Conservation (phyloP, 352 stramenopile species). For the Aphanomyces euteiches region DNA sequence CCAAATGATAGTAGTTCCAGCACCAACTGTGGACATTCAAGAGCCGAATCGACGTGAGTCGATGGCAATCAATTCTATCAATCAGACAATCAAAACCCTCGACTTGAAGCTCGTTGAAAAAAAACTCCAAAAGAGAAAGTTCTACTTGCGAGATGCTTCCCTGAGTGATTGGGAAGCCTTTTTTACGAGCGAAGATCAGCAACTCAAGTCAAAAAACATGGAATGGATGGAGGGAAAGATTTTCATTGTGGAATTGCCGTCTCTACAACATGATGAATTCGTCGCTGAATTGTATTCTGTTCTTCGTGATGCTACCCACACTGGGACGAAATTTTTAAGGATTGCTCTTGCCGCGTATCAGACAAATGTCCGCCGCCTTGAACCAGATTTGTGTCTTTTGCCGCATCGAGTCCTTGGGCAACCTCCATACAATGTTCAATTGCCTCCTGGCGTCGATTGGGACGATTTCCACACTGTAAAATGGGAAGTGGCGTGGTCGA, state of each 20-base stretch:
- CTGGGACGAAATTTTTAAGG: neutral
- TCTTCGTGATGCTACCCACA: conserved; percentile 19
- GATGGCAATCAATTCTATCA: too few relatives aligned
- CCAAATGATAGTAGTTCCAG: conserved; percentile 18
- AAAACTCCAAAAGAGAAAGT: conserved; percentile 27
- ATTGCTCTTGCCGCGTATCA: conserved; percentile 16
- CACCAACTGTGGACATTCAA: too few relatives aligned
- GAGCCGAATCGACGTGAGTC: too few relatives aligned
- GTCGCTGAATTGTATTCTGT: conserved; percentile 10
- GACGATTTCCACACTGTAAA: too few relatives aligned
- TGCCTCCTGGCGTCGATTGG: too few relatives aligned
- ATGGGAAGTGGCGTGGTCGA: too few relatives aligned
- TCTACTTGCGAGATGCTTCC: too few relatives aligned
- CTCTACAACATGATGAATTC: conserved; percentile 11
- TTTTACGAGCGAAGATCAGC: conserved; percentile 24
- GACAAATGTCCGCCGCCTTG: conserved; percentile 12
- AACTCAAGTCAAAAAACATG: too few relatives aligned
- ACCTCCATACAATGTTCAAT: conserved; percentile 12
- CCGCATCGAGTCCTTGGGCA: conserved; percentile 18
- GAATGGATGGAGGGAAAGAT: conserved; percentile 22
- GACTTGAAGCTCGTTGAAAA: conserved; percentile 23
- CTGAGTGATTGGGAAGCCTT: conserved; percentile 17
- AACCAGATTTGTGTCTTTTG: too few relatives aligned
- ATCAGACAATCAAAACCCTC: too few relatives aligned
- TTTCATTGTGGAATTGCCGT: conserved; percentile 29